Percentiles rank a stretch among this genome's conserved stretches.
Evolutionary conservation across 768 basidiomycete species (phyloP).

Genomic region (Russula vinacea): DNA sequence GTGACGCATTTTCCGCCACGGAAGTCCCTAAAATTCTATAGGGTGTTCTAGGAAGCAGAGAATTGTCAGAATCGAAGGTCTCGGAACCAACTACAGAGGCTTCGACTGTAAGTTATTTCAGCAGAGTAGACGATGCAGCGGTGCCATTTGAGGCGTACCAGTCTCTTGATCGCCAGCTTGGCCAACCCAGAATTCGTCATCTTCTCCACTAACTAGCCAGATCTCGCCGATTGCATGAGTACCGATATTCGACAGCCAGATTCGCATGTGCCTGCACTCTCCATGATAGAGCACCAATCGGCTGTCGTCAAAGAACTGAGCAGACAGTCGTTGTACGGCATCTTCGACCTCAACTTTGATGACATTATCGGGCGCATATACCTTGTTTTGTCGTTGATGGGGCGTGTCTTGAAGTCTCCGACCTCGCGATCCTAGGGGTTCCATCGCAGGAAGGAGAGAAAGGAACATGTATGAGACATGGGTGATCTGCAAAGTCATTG

Average conservation of each 20-base stretch:
- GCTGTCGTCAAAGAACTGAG: conserved; percentile 53
- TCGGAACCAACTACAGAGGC: conserved; percentile 36
- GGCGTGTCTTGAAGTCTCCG: conserved; percentile 72
- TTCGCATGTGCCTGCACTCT: conserved; percentile 52
- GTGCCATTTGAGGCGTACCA: conserved; percentile 19
- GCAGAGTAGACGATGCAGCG: not conserved
- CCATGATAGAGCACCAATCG: conserved; percentile 60
- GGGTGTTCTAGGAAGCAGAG: conserved; percentile 48
- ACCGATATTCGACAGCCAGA: conserved; percentile 70
- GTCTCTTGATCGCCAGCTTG: conserved; percentile 30
- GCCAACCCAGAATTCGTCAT: conserved; percentile 61
- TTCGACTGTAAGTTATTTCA: conserved; percentile 9
- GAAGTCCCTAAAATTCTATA: conserved; percentile 43
- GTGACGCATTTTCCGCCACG: conserved; percentile 30
- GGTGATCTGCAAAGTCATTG: conserved; percentile 54
- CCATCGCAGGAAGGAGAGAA: conserved; percentile 62
- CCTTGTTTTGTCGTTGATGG: conserved; percentile 60
- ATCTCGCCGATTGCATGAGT: conserved; percentile 56
- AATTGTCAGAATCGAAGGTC: conserved; percentile 50
- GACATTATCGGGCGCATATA: conserved; percentile 67
- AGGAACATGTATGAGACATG: conserved; percentile 68
- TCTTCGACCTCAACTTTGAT: conserved; percentile 62
- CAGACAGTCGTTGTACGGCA: conserved; percentile 60
- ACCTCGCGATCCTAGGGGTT: conserved; percentile 68
- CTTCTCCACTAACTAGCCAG: conserved; percentile 62